A percentile compares a stretch with the other conserved stretches of the same genome.
phyloP scores from a whole-genome alignment of 345 rosid genomes.

The Citrus glauca region DNA sequence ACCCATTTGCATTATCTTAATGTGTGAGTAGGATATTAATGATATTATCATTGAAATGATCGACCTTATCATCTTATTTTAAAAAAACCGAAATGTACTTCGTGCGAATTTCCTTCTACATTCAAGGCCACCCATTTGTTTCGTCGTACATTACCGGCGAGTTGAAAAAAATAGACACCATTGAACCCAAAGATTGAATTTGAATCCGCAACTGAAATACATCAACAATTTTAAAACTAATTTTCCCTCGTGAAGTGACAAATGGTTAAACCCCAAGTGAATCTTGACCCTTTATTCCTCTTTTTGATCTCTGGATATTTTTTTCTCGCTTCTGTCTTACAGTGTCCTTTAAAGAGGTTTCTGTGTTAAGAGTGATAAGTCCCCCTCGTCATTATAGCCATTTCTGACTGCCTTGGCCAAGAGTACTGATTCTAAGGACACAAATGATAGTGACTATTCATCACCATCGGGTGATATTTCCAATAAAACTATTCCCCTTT shows the following conservation, averaged over 20 bases:
- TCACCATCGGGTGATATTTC: slow-evolving; percentile 50
- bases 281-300: background rate
- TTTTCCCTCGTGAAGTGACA: slow-evolving; percentile 25
- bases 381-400: slow-evolving; percentile 74
- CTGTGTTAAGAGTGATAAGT: slow-evolving; percentile 46
- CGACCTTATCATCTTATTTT: background rate
- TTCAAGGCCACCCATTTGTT: slow-evolving; percentile 9
- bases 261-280: slow-evolving; percentile 15
- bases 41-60: slow-evolving; percentile 22
- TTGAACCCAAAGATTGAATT: background rate
- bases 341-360: slow-evolving; percentile 16
- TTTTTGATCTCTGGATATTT: background rate
- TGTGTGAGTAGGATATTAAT: slow-evolving; percentile 3
- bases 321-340: background rate
- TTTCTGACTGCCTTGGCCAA: slow-evolving; percentile 53
- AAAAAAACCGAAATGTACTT: background rate
- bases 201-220: background rate
- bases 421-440: slow-evolving; percentile 69
- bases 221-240: background rate
- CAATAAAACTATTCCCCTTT: slow-evolving; percentile 25
- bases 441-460: slow-evolving; percentile 55
- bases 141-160: slow-evolving; percentile 25
- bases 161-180: background rate
- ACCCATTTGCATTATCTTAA: slow-evolving; percentile 8
- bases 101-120: background rate